Base-by-base conservation (phyloP, 2,329 filamentous ascomycete species). In the Fusarium sambucinum region DNA sequence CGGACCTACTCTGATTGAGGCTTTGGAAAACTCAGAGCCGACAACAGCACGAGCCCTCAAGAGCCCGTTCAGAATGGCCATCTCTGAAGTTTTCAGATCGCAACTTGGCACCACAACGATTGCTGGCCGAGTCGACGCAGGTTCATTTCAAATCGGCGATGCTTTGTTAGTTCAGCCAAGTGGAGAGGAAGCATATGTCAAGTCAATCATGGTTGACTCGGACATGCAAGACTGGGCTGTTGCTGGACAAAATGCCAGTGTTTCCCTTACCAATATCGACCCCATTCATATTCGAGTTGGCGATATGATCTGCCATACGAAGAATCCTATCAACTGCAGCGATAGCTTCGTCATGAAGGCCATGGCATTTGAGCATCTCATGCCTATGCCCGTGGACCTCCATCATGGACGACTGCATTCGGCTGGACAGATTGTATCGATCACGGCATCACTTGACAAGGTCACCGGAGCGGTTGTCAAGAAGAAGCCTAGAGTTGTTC, bases 241-340 rank as follows among this genome's bases (percentile, higher is more conserved):
- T 16, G 94, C 95, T 1, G 95, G 95, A 2, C 93, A 98, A 75
- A 97, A 96, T 62, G 88, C 92, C 17, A 90, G 90, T 1, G 82
- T 99, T n/a, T 91, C 96, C 70, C 85, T 99, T 48, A 85, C 89
- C 11, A 91, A 95, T 69, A 93, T 97, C 75, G 95, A 98, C 72
- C 87, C 92, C 0, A 87, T 92, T 17, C 91, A 97, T 73, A 86
- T 99, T 12, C 88, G 89, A 45, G 86, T 92, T 10, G 96, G 96
- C 21, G 94, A 98, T 75, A 91, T 98, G 19, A 80, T 97, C n/a
- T 97, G 94, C 80, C 85, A 87, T 47, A 85, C 89, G 1, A 83
- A 85, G 2, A 80, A 86, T 2, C 90, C 93, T 0, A 90, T 97
- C 33, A 80, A 83, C 27, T 92, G 91, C 61, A 83, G 93, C 60